Conservation (phyloP, 31 red algal genomes). For the Porphyra umbilicalis region DNA sequence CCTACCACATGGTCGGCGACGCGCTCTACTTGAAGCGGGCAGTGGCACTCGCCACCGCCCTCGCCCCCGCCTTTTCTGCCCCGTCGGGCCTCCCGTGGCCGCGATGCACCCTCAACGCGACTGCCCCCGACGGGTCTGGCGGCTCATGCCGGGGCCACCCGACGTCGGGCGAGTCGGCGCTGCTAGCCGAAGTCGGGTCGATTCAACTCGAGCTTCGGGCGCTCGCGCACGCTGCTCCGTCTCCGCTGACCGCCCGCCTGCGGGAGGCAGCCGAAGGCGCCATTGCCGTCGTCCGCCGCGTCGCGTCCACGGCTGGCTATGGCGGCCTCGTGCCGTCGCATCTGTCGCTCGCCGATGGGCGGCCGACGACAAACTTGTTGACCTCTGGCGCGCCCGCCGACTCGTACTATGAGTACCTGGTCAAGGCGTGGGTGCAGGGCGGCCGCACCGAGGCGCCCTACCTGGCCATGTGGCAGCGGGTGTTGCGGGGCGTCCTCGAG, state of each 20-base stretch:
- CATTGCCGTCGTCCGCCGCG: conserved; percentile 4
- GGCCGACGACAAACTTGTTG: conserved; percentile 43
- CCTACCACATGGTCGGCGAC: conserved; percentile 68
- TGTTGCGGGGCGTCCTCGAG: conserved; percentile 30
- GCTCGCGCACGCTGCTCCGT: conserved; percentile 24
- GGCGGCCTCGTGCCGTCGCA: conserved; percentile 30
- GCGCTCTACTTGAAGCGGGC: conserved; percentile 48
- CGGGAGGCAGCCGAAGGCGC: conserved; percentile 18
- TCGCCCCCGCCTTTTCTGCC: conserved; percentile 48
- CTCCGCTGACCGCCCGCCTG: conserved; percentile 1
- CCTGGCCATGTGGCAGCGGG: conserved; percentile 12
- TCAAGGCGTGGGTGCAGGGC: conserved; percentile 70
- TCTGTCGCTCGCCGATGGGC: conserved; percentile 16
- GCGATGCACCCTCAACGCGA: conserved; percentile 39
- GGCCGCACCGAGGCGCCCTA: conserved; percentile 32
- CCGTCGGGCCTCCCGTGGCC: conserved; percentile 51
- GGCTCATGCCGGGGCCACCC: conserved; percentile 31
- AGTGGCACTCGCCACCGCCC: conserved; percentile 37
- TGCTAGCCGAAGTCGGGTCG: conserved; percentile 51
- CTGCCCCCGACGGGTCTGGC: background rate
- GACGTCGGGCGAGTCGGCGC: conserved; percentile 12
- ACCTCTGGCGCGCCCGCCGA: conserved; percentile 66
- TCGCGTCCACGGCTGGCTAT: conserved; percentile 18
- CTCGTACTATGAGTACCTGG: conserved; percentile 79
- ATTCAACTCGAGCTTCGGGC: conserved; percentile 79